phyloP scores from a whole-genome alignment of 139 green algal species.

The Volvox reticuliferus region DNA sequence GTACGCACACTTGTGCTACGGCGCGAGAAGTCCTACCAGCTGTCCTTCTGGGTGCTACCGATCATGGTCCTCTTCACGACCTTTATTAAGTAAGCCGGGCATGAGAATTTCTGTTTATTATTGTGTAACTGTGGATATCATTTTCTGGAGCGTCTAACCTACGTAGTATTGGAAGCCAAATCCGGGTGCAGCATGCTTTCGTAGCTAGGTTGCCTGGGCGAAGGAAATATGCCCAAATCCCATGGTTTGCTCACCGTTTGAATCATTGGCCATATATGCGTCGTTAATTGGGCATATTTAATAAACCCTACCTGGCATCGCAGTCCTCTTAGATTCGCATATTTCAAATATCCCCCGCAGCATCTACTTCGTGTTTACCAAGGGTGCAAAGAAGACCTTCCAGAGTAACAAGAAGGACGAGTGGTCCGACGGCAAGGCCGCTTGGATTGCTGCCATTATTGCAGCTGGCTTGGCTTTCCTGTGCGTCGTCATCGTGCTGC shows the following conservation, averaged over 20 bases:
- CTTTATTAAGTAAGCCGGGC: slow-evolving; percentile 55
- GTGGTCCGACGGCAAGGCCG: slow-evolving; percentile 51
- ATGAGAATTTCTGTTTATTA: no score
- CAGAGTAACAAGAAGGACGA: neutral
- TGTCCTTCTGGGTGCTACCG: slow-evolving; percentile 67
- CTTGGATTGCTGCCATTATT: slow-evolving; percentile 60
- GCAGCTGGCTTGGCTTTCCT: slow-evolving; percentile 48
- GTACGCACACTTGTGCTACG: slow-evolving; percentile 59
- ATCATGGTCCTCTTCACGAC: slow-evolving; percentile 61
- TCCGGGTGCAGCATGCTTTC: no score
- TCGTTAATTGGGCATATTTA: no score
- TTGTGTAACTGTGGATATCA: no score
- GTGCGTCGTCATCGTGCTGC: slow-evolving; percentile 44
- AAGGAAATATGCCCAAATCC: no score
- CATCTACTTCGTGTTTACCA: slow-evolving; percentile 68
- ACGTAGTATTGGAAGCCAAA: no score
- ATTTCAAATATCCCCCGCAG: neutral
- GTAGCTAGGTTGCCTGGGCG: no score
- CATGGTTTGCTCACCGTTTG: no score
- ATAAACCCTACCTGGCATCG: no score
- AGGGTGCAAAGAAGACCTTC: slow-evolving; percentile 66
- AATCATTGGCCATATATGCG: no score
- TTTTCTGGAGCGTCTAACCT: no score
- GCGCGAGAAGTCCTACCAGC: slow-evolving; percentile 52
- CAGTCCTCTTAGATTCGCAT: no score